A percentile compares a stretch with the other conserved stretches of the same genome.
Evolutionary conservation across 345 rosid genomes (phyloP).

Genomic region (Populus davidiana): DNA sequence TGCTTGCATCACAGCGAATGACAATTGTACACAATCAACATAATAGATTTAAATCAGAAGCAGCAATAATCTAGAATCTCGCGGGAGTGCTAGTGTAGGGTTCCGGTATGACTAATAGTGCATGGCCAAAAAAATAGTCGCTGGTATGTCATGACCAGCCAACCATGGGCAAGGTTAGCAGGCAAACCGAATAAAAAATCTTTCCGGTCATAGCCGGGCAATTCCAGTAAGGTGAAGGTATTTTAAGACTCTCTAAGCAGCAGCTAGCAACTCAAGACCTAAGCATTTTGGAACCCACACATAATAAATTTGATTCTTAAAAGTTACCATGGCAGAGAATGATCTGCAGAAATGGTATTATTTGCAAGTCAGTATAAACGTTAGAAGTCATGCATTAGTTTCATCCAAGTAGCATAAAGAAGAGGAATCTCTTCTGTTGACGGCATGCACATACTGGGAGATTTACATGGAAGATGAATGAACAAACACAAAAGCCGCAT

Average conservation of each 20-base stretch:
- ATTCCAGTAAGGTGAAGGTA: not conserved
- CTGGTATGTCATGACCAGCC: not conserved
- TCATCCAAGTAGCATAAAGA: not conserved
- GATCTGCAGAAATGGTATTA: not conserved
- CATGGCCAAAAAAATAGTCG: not conserved
- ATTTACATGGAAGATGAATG: not conserved
- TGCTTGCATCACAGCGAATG: not conserved
- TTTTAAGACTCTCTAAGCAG: not conserved
- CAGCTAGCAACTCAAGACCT: not conserved
- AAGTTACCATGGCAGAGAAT: not conserved
- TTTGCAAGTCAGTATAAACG: not conserved
- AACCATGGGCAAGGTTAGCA: not conserved
- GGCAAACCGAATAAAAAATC: not conserved
- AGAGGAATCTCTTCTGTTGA: not conserved
- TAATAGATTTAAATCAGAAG: not conserved
- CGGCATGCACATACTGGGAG: not conserved
- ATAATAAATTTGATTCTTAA: not conserved
- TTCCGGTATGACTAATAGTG: not conserved
- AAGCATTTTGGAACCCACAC: not conserved
- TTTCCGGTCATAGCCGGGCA: not conserved
- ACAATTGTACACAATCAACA: not conserved
- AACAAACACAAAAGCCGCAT: not conserved
- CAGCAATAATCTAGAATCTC: not conserved
- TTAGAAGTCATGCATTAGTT: not conserved
- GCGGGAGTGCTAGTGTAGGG: not conserved